Conservation (phyloP, 1,139 yeast species). For the Meyerozyma guilliermondii region DNA sequence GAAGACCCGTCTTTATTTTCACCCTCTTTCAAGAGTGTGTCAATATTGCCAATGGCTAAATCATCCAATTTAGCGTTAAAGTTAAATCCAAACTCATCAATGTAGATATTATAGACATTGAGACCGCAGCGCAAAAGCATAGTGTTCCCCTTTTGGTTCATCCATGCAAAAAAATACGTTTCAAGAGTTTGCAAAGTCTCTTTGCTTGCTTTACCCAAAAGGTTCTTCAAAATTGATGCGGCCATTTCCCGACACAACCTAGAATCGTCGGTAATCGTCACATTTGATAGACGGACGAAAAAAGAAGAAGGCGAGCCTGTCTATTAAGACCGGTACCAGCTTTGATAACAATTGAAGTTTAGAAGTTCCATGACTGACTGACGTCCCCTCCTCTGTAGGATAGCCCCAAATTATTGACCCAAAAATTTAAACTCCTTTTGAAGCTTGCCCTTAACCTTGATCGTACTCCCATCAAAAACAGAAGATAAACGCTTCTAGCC, state of each 20-base stretch:
- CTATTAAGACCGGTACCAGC: conserved; percentile 59
- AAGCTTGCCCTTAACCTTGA: conserved; percentile 80
- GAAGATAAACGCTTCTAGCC: conserved; percentile 79
- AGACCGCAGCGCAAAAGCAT: conserved; percentile 73
- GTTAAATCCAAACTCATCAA: conserved; percentile 46
- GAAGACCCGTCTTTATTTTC: conserved; percentile 26
- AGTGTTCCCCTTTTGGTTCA: conserved; percentile 48
- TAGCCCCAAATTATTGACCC: conserved; percentile 80
- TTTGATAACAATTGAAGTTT: conserved; percentile 61
- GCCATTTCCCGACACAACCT: conserved; percentile 88
- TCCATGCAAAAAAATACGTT: conserved; percentile 65
- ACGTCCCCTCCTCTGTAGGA: conserved; percentile 82
- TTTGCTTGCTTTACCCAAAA: conserved; percentile 49
- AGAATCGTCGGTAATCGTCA: conserved; percentile 72
- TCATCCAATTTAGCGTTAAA: conserved; percentile 33
- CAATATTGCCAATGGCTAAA: conserved; percentile 33
- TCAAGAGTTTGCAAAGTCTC: conserved; percentile 45
- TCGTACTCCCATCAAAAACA: conserved; percentile 91
- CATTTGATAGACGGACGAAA: conserved; percentile 76
- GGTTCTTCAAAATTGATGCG: conserved; percentile 49
- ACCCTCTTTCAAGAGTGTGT: conserved; percentile 25
- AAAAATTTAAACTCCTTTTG: conserved; percentile 80
- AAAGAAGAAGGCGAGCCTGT: conserved; percentile 66
- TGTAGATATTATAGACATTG: conserved; percentile 62
- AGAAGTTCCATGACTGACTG: conserved; percentile 88